These are phyloP conservation scores for Cyberlindnera maritima DNA, from an alignment of 805 yeast species.

Conservation along the genomic window DNA sequence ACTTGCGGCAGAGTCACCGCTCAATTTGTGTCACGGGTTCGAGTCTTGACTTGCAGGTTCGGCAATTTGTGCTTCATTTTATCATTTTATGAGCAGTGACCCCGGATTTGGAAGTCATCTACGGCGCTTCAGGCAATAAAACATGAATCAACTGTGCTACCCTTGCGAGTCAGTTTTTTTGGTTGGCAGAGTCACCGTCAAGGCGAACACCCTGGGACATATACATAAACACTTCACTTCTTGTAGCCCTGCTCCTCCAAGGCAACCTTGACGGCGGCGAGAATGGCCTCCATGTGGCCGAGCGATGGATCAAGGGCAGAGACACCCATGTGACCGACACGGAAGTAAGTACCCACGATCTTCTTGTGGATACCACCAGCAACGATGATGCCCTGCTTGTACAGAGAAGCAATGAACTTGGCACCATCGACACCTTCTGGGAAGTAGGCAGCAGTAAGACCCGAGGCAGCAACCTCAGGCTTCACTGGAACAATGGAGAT, in stretches of 20 bases:
- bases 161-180: background rate
- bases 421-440: conserved; percentile 72
- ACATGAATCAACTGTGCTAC: too few species aligned
- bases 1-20: conserved; percentile 3
- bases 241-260: conserved; percentile 38
- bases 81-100: too few species aligned
- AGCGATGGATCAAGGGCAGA: conserved; percentile 57
- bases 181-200: conserved; percentile 1
- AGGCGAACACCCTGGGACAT: background rate
- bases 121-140: too few species aligned
- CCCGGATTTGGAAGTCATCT: background rate
- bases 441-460: conserved; percentile 80
- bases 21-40: background rate
- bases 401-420: conserved; percentile 55
- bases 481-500: conserved; percentile 63
- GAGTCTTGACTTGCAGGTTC: background rate
- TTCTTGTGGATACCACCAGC: conserved; percentile 91
- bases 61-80: background rate
- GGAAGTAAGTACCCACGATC: conserved; percentile 76
- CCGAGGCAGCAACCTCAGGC: conserved; percentile 72
- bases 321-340: conserved; percentile 96
- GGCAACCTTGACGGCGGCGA: conserved; percentile 43
- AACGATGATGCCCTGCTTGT: conserved; percentile 65
- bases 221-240: conserved; percentile 6
- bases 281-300: conserved; percentile 51